A percentile compares a stretch with the other conserved stretches of the same genome.
Conservation (phyloP, 2,329 filamentous ascomycete genomes). For the Scedosporium aurantiacum region DNA sequence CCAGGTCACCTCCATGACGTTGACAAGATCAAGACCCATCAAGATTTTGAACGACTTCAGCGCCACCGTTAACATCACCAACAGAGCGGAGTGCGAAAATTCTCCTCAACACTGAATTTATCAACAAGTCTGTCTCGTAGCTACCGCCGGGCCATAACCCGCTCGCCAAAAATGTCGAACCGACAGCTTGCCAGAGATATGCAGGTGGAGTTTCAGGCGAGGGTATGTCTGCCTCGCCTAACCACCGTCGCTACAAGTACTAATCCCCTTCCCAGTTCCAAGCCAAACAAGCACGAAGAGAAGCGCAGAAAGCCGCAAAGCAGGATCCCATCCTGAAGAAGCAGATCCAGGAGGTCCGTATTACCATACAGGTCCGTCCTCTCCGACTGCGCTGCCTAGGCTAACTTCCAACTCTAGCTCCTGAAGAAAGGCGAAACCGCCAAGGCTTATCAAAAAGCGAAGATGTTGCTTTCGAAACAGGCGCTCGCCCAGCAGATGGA, state of each 20-base stretch:
- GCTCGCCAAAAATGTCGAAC: conserved; percentile 48
- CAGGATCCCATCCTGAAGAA: conserved; percentile 50
- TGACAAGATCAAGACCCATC: no score
- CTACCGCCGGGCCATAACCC: no score
- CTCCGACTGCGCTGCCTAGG: not conserved
- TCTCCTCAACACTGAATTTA: no score
- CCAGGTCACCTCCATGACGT: no score
- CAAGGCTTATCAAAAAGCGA: conserved; percentile 52
- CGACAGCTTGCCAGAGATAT: conserved; percentile 48
- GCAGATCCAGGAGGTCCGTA: conserved; percentile 43
- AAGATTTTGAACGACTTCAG: no score
- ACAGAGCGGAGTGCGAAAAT: no score
- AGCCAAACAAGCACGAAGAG: conserved; percentile 50
- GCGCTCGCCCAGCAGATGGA: conserved; percentile 53
- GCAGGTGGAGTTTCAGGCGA: conserved; percentile 52
- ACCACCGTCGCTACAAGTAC: not conserved
- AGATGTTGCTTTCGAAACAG: conserved; percentile 51
- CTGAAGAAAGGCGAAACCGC: conserved; percentile 53
- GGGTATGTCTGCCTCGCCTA: conserved; percentile 24
- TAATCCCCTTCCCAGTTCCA: conserved; percentile 33
- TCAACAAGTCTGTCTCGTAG: no score
- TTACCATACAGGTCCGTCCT: not conserved
- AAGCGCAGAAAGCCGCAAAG: conserved; percentile 49
- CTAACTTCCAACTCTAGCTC: conserved; percentile 19
- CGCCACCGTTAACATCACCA: no score